These are phyloP conservation scores for Gillenia trifoliata DNA, from an alignment of 306 rosid species.

Conservation along the genomic window DNA sequence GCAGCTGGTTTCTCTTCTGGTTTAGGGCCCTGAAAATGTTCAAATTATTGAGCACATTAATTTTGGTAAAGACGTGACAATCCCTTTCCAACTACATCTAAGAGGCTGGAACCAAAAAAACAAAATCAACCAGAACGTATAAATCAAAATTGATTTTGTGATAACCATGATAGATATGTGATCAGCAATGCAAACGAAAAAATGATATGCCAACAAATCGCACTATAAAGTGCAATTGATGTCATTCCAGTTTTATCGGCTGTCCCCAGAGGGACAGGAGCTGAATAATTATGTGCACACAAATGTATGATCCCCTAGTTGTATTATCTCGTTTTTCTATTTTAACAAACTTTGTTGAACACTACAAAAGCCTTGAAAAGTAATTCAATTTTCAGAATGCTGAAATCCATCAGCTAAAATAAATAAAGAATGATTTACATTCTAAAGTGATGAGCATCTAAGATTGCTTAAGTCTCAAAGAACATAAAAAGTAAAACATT, in stretches of 20 bases:
- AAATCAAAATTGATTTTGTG: background rate
- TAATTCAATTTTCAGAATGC: background rate
- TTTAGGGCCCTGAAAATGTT: conserved; percentile 62
- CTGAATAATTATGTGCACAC: background rate
- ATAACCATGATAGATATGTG: background rate
- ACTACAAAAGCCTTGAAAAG: background rate
- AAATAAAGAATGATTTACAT: background rate
- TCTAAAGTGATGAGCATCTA: background rate
- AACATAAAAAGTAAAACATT: background rate
- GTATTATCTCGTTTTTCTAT: background rate
- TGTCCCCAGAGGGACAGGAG: background rate
- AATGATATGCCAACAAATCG: background rate
- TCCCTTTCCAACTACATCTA: background rate
- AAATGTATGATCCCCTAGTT: background rate
- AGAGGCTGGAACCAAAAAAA: background rate
- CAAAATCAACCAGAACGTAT: background rate
- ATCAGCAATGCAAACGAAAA: background rate
- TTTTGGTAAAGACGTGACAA: background rate
- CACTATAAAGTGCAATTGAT: background rate
- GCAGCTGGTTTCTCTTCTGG: conserved; percentile 48
- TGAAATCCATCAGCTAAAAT: background rate
- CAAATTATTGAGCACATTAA: background rate
- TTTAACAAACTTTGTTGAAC: background rate
- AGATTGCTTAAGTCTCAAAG: background rate
- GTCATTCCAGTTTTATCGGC: background rate